Evolutionary conservation across 352 stramenopile genomes (phyloP), one percentile per base, ranked within the genome.

Genomic region (Plasmopara viticola): DNA sequence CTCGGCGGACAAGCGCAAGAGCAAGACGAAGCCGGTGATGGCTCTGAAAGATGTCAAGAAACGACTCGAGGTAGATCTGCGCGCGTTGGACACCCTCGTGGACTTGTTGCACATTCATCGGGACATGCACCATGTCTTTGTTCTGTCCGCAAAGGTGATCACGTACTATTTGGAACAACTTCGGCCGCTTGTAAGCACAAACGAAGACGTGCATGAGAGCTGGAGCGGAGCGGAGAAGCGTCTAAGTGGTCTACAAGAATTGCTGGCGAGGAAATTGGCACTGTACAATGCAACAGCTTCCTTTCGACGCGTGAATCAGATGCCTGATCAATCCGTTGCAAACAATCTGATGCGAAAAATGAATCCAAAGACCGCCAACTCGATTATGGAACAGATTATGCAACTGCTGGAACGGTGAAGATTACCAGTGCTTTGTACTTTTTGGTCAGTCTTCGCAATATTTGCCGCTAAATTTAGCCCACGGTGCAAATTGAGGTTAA

Each of bases 91-190:
- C 53, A 76, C 89, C 38, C 78, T 98, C 12, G 77, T 98, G 10
- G 93, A 98, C 56, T 60, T 98, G 42, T 64, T 98, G 51, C 94
- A 98, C 64, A 95, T 97, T 53, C 97, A 98, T 59, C 86, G 87
- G 39, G 87, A 95, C 49, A 94, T 93, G 81, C 71, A 85, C 33
- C 68, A 80, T 20, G 66, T 96, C 15, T 95, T 95, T 47, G 62
- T 79, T 35, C 66, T 92, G 0, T 78, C 77, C 7, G 72, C 78
- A 4, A 54, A 66, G 6, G 65, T 90, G 31, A 62, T 91, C 29
- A 70, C 71, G 58, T 76, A 84, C 31, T 86, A 89, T 55, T 43
- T 94, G 7, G 30, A 49, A 6, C 51, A 56, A n/a, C 35, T 78
- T 34, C 59, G 60, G 12, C 53, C 61, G 4, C 37, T 77, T 34